Conservation (phyloP, 495 filamentous ascomycete genomes). For the Bathelium albidoporum region DNA sequence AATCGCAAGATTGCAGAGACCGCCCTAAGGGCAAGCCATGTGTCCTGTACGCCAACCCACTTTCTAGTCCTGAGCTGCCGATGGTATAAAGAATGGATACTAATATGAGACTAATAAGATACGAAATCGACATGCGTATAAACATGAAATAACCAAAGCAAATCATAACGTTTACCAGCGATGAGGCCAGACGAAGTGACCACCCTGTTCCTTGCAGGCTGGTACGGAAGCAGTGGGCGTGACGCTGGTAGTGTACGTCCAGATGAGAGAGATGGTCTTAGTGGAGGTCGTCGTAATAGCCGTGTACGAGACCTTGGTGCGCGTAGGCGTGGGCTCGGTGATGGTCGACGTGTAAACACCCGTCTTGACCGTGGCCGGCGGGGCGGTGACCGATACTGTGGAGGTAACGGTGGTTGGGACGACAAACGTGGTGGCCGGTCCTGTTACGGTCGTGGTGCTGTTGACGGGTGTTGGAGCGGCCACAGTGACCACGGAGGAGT, state of each 20-base stretch:
- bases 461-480: background rate
- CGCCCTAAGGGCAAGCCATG: background rate
- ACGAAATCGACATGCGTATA: slow-evolving; percentile 26
- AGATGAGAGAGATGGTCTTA: slow-evolving; percentile 20
- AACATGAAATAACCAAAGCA: background rate
- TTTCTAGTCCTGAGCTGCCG: slow-evolving; percentile 43
- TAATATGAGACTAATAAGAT: slow-evolving; percentile 72
- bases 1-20: background rate
- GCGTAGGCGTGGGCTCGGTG: slow-evolving; percentile 18
- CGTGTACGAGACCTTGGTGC: slow-evolving; percentile 18
- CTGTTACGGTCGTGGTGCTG: slow-evolving; percentile 1
- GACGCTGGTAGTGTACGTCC: slow-evolving; percentile 19
- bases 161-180: background rate
- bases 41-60: background rate
- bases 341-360: slow-evolving; percentile 20
- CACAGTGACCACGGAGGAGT: slow-evolving; percentile 5
- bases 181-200: slow-evolving; percentile 11
- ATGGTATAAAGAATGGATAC: slow-evolving; percentile 29
- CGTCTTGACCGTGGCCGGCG: slow-evolving; percentile 19
- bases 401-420: slow-evolving; percentile 1
- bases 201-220: slow-evolving; percentile 17
- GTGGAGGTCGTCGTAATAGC: slow-evolving; percentile 11
- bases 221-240: slow-evolving; percentile 18
- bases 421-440: slow-evolving; percentile 2
- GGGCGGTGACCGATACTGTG: slow-evolving; percentile 5